phyloP scores from a whole-genome alignment of 352 stramenopile genomes.

The Globisporangium heterothallicum region DNA sequence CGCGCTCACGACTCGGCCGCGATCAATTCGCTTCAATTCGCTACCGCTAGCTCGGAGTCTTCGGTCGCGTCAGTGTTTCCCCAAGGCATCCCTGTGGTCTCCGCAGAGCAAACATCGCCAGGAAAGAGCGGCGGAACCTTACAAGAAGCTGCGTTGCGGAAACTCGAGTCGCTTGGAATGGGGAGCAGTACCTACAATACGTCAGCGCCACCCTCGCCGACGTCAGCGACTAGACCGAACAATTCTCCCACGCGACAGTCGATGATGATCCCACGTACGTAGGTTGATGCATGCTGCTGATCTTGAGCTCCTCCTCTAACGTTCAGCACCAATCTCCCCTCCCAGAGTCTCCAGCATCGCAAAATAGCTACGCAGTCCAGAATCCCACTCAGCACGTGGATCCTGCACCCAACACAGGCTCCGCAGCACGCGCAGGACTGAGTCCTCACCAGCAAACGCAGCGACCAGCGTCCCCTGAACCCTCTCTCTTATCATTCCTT shows the following conservation, averaged over 20 bases:
- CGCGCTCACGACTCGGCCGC: slow-evolving; percentile 31
- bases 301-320: not conserved
- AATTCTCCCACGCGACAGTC: slow-evolving; percentile 1
- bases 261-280: slow-evolving; percentile 3
- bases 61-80: slow-evolving; percentile 16
- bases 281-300: not conserved
- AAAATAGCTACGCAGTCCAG: not conserved
- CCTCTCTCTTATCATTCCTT: slow-evolving; percentile 1
- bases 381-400: not conserved
- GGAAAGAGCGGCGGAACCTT: slow-evolving; percentile 29
- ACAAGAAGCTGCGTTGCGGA: slow-evolving; percentile 35
- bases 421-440: not conserved
- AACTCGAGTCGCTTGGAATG: slow-evolving; percentile 34
- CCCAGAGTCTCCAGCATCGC: not conserved
- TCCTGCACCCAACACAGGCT: not conserved
- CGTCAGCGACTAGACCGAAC: not conserved
- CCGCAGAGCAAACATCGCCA: slow-evolving; percentile 32
- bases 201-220: slow-evolving; percentile 2
- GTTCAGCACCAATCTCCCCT: not conserved
- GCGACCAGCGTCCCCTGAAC: not conserved
- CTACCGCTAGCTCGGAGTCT: slow-evolving; percentile 25
- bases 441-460: not conserved
- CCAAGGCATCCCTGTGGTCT: slow-evolving; percentile 39
- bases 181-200: slow-evolving; percentile 6
- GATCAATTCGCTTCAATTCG: slow-evolving; percentile 61